Evolutionary conservation across 768 basidiomycete genomes (phyloP), one percentile per base, ranked within the genome.

Genomic region (Boletus sp.): DNA sequence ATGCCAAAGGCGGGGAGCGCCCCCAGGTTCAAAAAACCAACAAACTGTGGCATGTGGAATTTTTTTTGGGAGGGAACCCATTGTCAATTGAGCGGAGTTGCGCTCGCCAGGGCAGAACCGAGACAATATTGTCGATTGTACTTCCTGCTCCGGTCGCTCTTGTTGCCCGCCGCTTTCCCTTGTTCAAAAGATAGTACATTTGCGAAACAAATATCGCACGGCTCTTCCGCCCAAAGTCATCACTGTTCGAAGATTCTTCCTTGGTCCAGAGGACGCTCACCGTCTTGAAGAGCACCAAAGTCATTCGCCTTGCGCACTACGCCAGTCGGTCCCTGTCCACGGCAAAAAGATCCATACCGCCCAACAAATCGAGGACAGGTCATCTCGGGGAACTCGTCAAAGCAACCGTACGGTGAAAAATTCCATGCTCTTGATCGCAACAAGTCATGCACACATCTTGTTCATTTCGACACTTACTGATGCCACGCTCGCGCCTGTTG

Each of bases 401-500:
- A 33, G 49, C 39, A 53, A 41, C 51, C 52, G 52, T n/a, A 57
- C 68, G 70, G 70, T 63, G 63, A 60, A 69, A 69, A 70, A 70
- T 60, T 56, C 56, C 50, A 47, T 29, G 44, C 51, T 51, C 62
- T 69, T 60, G 64, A 35, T 60, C 56, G 50, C 63, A 60, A 57
- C 69, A 57, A 44, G 58, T 47, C 56, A 48, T 71, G n/a, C 58
- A 55, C 59, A 55, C 56, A 20, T 54, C 58, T 61, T 55, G 55
- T 63, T 57, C 51, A 45, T 62, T 56, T 55, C 62, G 58, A 54
- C 64, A 67, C 64, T 69, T 58, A 64, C 69, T 66, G 49, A 15
- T 47, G 46, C 30, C 47, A 52, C 54, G 52, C 64, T 57, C 49
- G 56, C 53, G 53, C 52, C 49, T 6, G 37, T 64, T 56, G 64